These are phyloP conservation scores for Croton setiger DNA, from an alignment of 441 rosid genomes.

Conservation along the genomic window DNA sequence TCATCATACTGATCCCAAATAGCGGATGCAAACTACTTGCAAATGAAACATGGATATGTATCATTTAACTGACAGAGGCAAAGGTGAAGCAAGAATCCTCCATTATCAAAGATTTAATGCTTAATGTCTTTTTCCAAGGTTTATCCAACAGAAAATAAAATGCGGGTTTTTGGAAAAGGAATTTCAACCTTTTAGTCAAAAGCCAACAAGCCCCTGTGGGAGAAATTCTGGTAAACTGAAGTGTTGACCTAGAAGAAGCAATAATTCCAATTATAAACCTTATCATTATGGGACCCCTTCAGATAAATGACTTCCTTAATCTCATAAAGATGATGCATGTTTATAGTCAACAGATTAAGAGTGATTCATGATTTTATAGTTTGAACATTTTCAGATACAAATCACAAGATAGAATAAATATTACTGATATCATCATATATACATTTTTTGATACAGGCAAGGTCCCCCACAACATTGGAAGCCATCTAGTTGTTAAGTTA, in stretches of 20 bases:
- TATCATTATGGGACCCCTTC: background rate
- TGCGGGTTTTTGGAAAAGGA: too few species aligned
- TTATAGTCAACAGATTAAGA: background rate
- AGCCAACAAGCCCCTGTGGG: background rate
- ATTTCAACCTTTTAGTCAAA: background rate
- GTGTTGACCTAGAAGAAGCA: background rate
- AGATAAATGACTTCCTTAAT: background rate
- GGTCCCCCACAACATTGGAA: conserved; percentile 10
- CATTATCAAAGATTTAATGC: too few species aligned
- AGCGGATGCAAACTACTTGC: too few species aligned
- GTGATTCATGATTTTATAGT: conserved; percentile 1
- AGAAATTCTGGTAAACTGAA: background rate
- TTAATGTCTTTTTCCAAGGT: too few species aligned
- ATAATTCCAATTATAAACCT: background rate
- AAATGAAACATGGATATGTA: too few species aligned
- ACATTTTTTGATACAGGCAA: conserved; percentile 17
- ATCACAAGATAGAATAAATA: conserved; percentile 9
- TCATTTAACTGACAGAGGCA: too few species aligned
- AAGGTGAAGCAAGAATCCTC: too few species aligned
- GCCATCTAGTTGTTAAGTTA: conserved; percentile 12
- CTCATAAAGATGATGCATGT: background rate
- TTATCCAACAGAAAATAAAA: too few species aligned
- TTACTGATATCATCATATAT: conserved; percentile 15
- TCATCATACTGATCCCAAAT: too few species aligned
- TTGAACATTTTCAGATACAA: conserved; percentile 13